These are phyloP conservation scores for Podila horticola DNA, from an alignment of 192 early-diverging fungal species.

Conservation along the genomic window DNA sequence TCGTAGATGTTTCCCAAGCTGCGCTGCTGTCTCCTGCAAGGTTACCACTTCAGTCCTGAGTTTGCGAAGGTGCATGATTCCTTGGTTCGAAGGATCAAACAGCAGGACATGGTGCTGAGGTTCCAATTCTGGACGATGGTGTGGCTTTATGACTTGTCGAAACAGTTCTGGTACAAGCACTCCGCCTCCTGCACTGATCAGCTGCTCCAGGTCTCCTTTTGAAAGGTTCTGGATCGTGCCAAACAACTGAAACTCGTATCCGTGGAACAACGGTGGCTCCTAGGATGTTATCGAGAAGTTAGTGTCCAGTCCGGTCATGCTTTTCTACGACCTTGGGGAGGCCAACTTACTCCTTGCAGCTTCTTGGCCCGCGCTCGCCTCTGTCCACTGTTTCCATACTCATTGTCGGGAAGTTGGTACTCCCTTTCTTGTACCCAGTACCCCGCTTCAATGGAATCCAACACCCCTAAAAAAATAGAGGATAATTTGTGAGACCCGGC, in stretches of 20 bases:
- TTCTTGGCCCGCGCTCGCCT: conserved; percentile 15
- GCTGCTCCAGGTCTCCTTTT: conserved; percentile 29
- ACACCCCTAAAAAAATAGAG: conserved; percentile 10
- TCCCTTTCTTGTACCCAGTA: conserved; percentile 33
- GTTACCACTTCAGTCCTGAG: conserved; percentile 11
- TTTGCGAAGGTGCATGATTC: conserved; percentile 23
- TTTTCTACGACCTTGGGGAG: neutral
- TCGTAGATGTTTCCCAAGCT: conserved; percentile 11
- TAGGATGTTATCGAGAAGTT: neutral
- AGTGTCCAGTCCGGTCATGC: neutral
- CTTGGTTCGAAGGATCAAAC: conserved; percentile 15
- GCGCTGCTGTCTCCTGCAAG: neutral
- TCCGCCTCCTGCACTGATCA: conserved; percentile 36
- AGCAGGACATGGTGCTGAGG: conserved; percentile 21
- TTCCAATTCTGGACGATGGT: neutral
- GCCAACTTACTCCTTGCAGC: conserved; percentile 20
- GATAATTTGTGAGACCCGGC: neutral
- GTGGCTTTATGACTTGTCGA: neutral
- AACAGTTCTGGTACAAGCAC: conserved; percentile 19
- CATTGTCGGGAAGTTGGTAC: conserved; percentile 31
- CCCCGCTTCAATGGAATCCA: conserved; percentile 24
- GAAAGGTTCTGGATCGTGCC: conserved; percentile 15
- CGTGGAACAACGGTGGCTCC: conserved; percentile 26
- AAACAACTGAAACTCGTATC: conserved; percentile 30
- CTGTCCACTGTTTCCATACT: conserved; percentile 25